Base-by-base conservation (phyloP, 495 filamentous ascomycete species). In the Penicillium antarcticum region DNA sequence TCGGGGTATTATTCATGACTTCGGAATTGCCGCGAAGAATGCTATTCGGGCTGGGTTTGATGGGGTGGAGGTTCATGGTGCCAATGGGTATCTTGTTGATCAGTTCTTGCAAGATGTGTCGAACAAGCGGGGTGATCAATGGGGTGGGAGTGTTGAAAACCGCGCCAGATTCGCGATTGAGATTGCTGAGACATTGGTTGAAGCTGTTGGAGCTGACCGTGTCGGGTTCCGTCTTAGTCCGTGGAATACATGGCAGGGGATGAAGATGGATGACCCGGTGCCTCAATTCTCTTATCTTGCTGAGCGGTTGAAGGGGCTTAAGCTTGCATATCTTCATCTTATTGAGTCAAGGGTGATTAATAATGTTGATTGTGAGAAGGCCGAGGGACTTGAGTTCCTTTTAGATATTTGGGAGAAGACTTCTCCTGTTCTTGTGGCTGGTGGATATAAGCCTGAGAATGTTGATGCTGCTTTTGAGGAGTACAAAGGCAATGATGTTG, bases 11-110 rank as follows among this genome's bases (percentile, higher is more conserved):
- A 77, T 88, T 19, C 50, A 62, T 0, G 77, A 78, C 49, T 88
- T 84, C 45, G 83, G 73, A 5, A 56, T 74, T 16, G 87, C 85
- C n/a, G 82, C 87, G 2, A 67, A 73, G 53, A 84, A 82, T 47
- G 84, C 86, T 4, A 70, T 89, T 11, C 72, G 68, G 9, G 87
- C 87, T 4, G 87, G 87, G 9, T 91, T 90, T 49, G 87, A 90
- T 58, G 87, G 85, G 18, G 85, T 91, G 4, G 88, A 91, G 70
- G 71, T 90, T 46, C 87, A 89, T 61, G 82, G 71, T 32, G 85
- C 85, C 3, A 90, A 91, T 56, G 87, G 87, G 9, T 90, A 89
- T 59, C 66, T 91, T 38, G 69, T 89, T 41, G 85, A 91, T 59
- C 87, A 91, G 66, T 91, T 91, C 65, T 71, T 69, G 1, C 85